Evolutionary conservation across 345 rosid genomes (phyloP), one percentile per base, ranked within the genome.

Genomic region (Citrus unshiu): DNA sequence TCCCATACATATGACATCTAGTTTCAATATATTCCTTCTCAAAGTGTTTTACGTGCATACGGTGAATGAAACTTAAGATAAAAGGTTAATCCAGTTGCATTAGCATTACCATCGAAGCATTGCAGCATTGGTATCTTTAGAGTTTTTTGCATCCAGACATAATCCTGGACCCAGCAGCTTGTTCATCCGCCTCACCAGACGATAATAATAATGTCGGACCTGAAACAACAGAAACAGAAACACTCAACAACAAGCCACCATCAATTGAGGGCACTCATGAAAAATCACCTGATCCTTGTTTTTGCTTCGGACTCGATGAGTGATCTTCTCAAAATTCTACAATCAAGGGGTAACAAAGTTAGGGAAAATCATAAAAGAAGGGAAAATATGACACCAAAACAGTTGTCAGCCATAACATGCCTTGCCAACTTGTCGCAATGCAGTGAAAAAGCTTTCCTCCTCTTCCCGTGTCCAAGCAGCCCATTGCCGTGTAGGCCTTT

Each of bases 391-490:
- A 76, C 32, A 5, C 69, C 70, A 62, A 78, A 56, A 61, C 30
- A 68, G 32, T 72, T 62, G 62, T 68, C n/a, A 65, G 54, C 37
- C 71, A 77, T 27, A 76, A 74, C 85, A 74, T 86, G 84, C 98
- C 97, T 97, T 97, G 84, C 99, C 99, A 85, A 93, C 98, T 92
- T 94, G 99, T 77, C 98, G 95, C 84, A 97, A 87, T 25, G 99
- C 99, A 81, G 90, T 88, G 86, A 97, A 97, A 86, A 97, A 97
- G 84, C 95, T 90, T 87, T 94, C 98, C 82, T 97, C 98, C 87
- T 97, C 99, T 87, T 94, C 90, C 73, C 90, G 98, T 51, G 99
- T 97, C 99, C 99, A 97, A 78, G 99, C 98, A 86, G 98, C 98
- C 99, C 99, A 97, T 77, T 97, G 98, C 73, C 98, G 82, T 34